Percentiles rank a stretch among this genome's conserved stretches.
Evolutionary conservation across 1,139 yeast genomes (phyloP).

Genomic region (Debaryomyces subglobosus): DNA sequence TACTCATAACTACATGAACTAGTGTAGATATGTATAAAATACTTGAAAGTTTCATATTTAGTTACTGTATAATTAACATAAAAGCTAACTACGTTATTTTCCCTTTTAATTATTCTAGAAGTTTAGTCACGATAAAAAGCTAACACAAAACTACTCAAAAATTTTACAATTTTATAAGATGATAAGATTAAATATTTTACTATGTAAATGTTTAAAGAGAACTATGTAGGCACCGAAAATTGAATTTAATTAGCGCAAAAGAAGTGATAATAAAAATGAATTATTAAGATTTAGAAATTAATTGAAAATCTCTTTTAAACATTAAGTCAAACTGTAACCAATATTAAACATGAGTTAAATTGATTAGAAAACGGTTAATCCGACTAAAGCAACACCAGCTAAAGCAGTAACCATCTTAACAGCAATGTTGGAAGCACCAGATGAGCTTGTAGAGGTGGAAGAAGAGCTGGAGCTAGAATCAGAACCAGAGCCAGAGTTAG

Average conservation of each 20-base stretch:
- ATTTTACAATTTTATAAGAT: background rate
- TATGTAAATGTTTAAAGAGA: constrained; percentile 6
- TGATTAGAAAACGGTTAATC: constrained; percentile 62
- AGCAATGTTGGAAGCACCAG: constrained; percentile 33
- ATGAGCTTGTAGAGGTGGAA: constrained; percentile 23
- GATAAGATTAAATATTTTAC: constrained; percentile 1
- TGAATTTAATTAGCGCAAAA: constrained; percentile 5
- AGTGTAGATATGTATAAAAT: background rate
- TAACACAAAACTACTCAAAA: constrained; percentile 2
- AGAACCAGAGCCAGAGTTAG: constrained; percentile 11
- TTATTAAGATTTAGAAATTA: constrained; percentile 1
- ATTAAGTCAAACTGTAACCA: background rate
- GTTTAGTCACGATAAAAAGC: background rate
- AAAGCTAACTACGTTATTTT: too few species aligned
- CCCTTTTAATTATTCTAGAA: background rate
- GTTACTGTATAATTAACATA: background rate
- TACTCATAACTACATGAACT: background rate
- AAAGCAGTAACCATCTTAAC: constrained; percentile 53
- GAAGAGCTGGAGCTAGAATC: constrained; percentile 7
- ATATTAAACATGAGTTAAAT: background rate
- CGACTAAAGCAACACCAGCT: constrained; percentile 64
- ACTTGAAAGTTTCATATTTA: constrained; percentile 1
- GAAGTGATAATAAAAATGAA: background rate
- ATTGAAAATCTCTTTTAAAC: constrained; percentile 2
- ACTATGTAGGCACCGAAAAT: constrained; percentile 8